Evolutionary conservation across 768 basidiomycete species (phyloP), one percentile per base, ranked within the genome.

Genomic region (Naematelia aurantialba): DNA sequence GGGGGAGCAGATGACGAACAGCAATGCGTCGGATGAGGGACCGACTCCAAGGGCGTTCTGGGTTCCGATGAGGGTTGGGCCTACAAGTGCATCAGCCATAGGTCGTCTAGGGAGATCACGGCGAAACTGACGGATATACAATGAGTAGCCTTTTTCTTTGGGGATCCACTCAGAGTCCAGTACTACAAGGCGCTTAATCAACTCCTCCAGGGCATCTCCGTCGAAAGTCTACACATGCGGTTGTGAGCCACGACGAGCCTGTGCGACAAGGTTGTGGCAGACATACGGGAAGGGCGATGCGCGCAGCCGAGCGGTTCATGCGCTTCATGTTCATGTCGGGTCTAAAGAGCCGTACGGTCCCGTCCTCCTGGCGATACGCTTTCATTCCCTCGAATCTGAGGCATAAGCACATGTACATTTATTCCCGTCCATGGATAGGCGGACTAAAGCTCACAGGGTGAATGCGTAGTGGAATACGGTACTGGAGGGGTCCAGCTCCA

Each of bases 251-350:
- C 21, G 26, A 45, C 45, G 34, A 44, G 54, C 25, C 8, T 59
- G 11, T 48, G n/a, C 13, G 29, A n/a, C 27, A 22, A 53, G 10
- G 47, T 10, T n/a, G n/a, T n/a, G n/a, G n/a, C n/a, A 31, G 45
- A 46, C 71, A 25, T 52, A 73, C 62, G 14, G 89, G 89, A 14
- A 90, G 79, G 0, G 88, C 89, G 55, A 91, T 81, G 44, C 93
- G 84, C 24, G 78, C 66, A 13, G 93, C 92, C 27, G 75, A 74
- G 47, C 65, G 83, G 79, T 90, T 91, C 91, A 98, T 92, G 25
- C 93, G 85, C 71, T 85, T 86, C 91, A 97, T 94, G 79, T 97
- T 96, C 89, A 90, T 89, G 78, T 96, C 90, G 2, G 93, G 94
- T 46, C 93, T 81, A 82, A 97, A 97, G 65, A 97, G 79, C 17